Evolutionary conservation across 108 stramenopile species (phyloP), one percentile per base, ranked within the genome.

Genomic region (Nitzschia palea): DNA sequence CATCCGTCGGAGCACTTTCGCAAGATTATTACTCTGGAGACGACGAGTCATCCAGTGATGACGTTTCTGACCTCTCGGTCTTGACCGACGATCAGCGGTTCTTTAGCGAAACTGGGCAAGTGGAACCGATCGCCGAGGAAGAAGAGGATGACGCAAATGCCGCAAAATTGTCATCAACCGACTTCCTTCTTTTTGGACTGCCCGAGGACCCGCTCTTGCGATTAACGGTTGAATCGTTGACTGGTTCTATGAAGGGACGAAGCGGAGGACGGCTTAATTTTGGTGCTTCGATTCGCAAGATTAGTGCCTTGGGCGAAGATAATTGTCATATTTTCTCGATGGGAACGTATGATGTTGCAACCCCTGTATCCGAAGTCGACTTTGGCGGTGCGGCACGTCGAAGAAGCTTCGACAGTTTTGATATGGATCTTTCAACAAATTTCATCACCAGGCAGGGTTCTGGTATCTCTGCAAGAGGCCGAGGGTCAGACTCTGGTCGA

Each of bases 171-270:
- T 56, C 66, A 22, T 82, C 81, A 2, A 77, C 81, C 0, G 81
- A 82, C 55, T 82, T 78, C 32, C 76, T 82, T 17, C 59, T 64
- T n/a, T 82, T 77, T 37, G 63, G 73, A 2, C 62, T 43, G 2
- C 80, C 80, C 15, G 71, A 76, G 28, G 76, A 73, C 27, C 32
- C 55, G 18, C 22, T 81, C 14, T 34, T 74, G 33, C 74, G 68
- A 15, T 31, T 80, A 26, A 73, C 57, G 2, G 48, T 73, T 15
- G 34, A 62, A 18, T 43, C 55, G n/a, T 29, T 80, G 23, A 12
- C 26, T 18, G 33, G 55, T 22, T 48, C 70, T n/a, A 8, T 70
- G 2, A 36, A 37, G 17, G 70, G 70, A 18, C 40, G 61, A 27
- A 69, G 72, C 43, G 68, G 71, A 15, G 78, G 67, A 26, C 40